Evolutionary conservation across 2,329 filamentous ascomycete species (phyloP).

Genomic region (Coleophoma eucalyptorum): DNA sequence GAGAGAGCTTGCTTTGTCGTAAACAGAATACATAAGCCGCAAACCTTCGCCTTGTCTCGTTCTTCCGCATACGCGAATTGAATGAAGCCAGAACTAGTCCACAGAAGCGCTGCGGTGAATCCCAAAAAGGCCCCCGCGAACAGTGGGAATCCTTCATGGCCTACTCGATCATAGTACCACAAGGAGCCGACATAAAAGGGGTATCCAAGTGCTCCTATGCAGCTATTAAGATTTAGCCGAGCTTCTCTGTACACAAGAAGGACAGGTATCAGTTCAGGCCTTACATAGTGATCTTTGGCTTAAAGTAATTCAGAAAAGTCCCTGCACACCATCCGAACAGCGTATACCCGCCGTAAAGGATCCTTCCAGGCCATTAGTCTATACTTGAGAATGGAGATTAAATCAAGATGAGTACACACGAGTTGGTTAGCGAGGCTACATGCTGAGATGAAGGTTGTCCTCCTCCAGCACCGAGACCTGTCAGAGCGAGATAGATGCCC

Average conservation of each 20-base stretch:
- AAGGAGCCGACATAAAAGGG: background rate
- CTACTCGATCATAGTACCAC: slow-evolving; percentile 10
- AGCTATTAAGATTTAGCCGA: too few species aligned
- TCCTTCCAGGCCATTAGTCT: background rate
- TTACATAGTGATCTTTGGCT: slow-evolving; percentile 3
- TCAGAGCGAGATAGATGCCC: slow-evolving; percentile 11
- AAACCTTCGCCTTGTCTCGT: slow-evolving; percentile 8
- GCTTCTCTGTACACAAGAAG: too few species aligned
- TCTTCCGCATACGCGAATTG: slow-evolving; percentile 13
- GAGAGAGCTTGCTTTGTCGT: background rate
- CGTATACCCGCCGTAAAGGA: slow-evolving; percentile 9
- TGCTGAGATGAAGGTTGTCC: slow-evolving; percentile 10
- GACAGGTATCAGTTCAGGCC: background rate
- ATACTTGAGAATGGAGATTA: too few species aligned
- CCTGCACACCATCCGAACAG: slow-evolving; percentile 7
- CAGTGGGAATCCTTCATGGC: slow-evolving; percentile 8
- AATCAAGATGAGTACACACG: background rate
- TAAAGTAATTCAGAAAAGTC: slow-evolving; percentile 7
- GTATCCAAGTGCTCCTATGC: slow-evolving; percentile 2
- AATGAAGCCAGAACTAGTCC: slow-evolving; percentile 5
- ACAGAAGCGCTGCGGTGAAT: slow-evolving; percentile 6
- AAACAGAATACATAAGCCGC: background rate
- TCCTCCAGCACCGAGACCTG: slow-evolving; percentile 13
- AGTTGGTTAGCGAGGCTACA: slow-evolving; percentile 2
- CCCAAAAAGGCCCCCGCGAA: slow-evolving; percentile 7